A percentile compares a stretch with the other conserved stretches of the same genome.
phyloP scores from a whole-genome alignment of 2,329 filamentous ascomycete species.

The Calonectria pauciramosa region DNA sequence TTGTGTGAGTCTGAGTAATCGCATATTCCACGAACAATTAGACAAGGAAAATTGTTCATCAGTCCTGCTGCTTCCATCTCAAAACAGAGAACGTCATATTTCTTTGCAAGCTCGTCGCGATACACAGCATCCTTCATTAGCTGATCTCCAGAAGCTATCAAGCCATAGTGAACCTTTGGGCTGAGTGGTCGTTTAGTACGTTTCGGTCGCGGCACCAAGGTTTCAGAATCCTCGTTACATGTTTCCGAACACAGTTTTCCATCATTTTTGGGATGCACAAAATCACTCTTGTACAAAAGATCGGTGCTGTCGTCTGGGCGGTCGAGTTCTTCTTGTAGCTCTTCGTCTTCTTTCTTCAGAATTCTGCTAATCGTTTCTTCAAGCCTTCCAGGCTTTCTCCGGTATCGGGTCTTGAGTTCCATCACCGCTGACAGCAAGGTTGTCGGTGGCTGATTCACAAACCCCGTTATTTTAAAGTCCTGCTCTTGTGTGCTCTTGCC shows the following conservation, averaged over 20 bases:
- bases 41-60: constrained; percentile 45
- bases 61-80: constrained; percentile 40
- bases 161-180: not conserved
- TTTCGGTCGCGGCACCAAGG: not conserved
- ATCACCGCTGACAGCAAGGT: not conserved
- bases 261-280: not conserved
- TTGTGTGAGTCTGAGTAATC: constrained; percentile 54
- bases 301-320: not conserved
- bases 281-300: not conserved
- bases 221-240: not conserved
- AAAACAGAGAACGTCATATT: not conserved
- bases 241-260: not conserved
- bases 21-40: constrained; percentile 54
- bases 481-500: not conserved
- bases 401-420: not conserved
- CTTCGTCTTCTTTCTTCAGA: not conserved
- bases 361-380: not conserved
- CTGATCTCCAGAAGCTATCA: not conserved
- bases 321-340: not conserved
- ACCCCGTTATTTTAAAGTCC: not conserved
- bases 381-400: not conserved
- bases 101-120: not conserved
- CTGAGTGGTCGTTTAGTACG: not conserved
- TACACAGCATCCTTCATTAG: not conserved
- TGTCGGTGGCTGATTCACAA: not conserved